Evolutionary conservation across 129 eudicot genomes (phyloP).

Genomic region (Helianthus annuus): HanXRQr2.0-SUNRISE NC_035433.2:61137741-61138240

Average conservation of each 20-base stretch:
- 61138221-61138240: slow-evolving; percentile 71
- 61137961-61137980: slow-evolving; percentile 77
- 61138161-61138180: slow-evolving; percentile 59
- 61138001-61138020: slow-evolving; percentile 80
- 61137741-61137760: no score
- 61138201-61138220: slow-evolving; percentile 89
- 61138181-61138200: slow-evolving; percentile 72
- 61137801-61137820: not conserved
- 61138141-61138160: slow-evolving; percentile 69
- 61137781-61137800: not conserved
- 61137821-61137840: not conserved
- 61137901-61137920: slow-evolving; percentile 43
- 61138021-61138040: slow-evolving; percentile 68
- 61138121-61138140: slow-evolving; percentile 76
- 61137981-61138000: slow-evolving; percentile 55
- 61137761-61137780: no score
- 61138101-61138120: slow-evolving; percentile 79
- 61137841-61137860: no score
- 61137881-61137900: not conserved
- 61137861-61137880: not conserved
- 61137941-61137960: slow-evolving; percentile 80
- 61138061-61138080: slow-evolving; percentile 80
- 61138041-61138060: slow-evolving; percentile 77
- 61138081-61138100: slow-evolving; percentile 91
- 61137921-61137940: slow-evolving; percentile 55